Base-by-base conservation (phyloP, 176 grass and related monocot species). In the Triticum monococcum region DNA sequence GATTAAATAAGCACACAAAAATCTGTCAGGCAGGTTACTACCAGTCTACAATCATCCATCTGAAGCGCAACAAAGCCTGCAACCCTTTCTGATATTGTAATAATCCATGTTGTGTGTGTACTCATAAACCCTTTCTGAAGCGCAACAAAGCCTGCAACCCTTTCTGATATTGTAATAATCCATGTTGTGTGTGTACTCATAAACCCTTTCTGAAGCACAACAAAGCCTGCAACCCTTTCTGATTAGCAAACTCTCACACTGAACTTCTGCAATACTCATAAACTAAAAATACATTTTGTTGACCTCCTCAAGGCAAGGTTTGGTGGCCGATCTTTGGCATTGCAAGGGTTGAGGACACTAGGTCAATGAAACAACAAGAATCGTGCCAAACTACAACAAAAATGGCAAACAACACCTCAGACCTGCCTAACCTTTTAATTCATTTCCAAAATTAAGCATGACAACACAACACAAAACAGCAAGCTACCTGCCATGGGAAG, bases 381-480 rank as follows among this genome's bases (percentile, higher is more conserved):
- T 79, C 65, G 64, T 64, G 38, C 0, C 2, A 79, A 77, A 65
- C 12, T 1, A 8, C 7, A 61, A 26, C 22, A 40, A 75, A 75
- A 28, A 33, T 23, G 68, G 70, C n/a, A 63, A 79, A 22, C 0
- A 36, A 52, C 48, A 76, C 17, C 43, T 10, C 14, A 14, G 6
- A 64, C 2, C 9, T 18, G 0, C 11, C 2, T 56, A 35, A 28
- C 70, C 20, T 77, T 40, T 77, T 54, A 82, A 64, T 78, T 31
- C 3, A 23, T 86, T 86, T 78, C 50, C 54, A 63, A 68, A 82
- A 78, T 36, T 82, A 43, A 17, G 38, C 17, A 69, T 10, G 37
- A 18, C 23, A 30, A 71, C 24, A 40, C 13, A 52, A 7, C 50
- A 24, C 18, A 79, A 83, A 33, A 37, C 9, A 79, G 6, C 6